phyloP scores from a whole-genome alignment of 2,329 filamentous ascomycete species.

The Aspergillus flavus region DNA sequence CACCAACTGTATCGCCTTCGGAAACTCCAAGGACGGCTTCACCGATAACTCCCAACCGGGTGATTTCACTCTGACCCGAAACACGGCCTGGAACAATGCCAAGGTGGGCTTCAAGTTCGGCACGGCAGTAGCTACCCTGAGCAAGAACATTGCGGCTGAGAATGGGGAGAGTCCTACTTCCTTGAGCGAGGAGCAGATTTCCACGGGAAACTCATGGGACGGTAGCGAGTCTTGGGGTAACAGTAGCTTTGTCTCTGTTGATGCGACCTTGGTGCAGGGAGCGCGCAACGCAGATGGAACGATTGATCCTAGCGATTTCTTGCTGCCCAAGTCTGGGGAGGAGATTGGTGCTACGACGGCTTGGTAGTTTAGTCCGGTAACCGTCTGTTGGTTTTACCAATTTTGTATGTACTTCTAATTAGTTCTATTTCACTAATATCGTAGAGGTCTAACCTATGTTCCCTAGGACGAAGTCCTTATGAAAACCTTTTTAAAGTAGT shows the following conservation, averaged over 20 bases:
- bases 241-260: constrained; percentile 19
- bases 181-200: constrained; percentile 14
- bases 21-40: constrained; percentile 20
- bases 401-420: background rate
- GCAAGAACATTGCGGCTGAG: constrained; percentile 15
- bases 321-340: constrained; percentile 16
- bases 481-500: background rate
- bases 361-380: constrained; percentile 4
- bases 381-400: background rate
- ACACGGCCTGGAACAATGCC: constrained; percentile 23
- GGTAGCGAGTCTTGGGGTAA: constrained; percentile 12
- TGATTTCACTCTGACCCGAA: constrained; percentile 17
- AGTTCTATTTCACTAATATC: background rate
- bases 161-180: constrained; percentile 18
- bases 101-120: constrained; percentile 17
- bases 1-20: constrained; percentile 20
- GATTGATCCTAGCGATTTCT: constrained; percentile 18
- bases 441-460: too few relatives aligned
- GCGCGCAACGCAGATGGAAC: constrained; percentile 12
- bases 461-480: background rate
- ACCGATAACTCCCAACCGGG: constrained; percentile 24
- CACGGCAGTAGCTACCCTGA: constrained; percentile 17
- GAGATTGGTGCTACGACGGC: constrained; percentile 18
- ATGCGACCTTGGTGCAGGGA: constrained; percentile 17
- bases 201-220: constrained; percentile 20